These are phyloP conservation scores for Saccharomyces mikatae DNA, from an alignment of 805 yeast species.

Conservation along the genomic window DNA sequence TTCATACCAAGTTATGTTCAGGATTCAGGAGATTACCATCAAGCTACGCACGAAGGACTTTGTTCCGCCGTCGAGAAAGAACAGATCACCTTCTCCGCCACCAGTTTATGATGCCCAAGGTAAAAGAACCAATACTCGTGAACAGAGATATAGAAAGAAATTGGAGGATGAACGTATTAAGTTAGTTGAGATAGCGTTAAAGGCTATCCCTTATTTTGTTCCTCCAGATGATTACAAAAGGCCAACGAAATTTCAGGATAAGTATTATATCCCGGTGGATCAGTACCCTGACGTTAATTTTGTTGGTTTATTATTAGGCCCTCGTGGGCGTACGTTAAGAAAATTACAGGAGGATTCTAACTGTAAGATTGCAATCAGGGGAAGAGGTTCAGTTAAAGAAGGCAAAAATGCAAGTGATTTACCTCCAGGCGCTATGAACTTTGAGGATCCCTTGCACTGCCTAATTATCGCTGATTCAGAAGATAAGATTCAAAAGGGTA, in stretches of 20 bases:
- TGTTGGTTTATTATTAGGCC: constrained; percentile 85
- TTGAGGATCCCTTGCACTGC: constrained; percentile 84
- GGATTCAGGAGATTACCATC: constrained; percentile 74
- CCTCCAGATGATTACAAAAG: constrained; percentile 74
- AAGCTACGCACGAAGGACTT: constrained; percentile 45
- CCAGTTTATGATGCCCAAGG: constrained; percentile 84
- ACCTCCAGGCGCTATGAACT: constrained; percentile 42
- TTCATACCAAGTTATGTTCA: constrained; percentile 56
- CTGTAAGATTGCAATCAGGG: constrained; percentile 84
- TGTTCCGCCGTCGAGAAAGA: constrained; percentile 38
- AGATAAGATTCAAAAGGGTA: constrained; percentile 68
- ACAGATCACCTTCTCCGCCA: constrained; percentile 80
- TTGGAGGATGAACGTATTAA: constrained; percentile 74
- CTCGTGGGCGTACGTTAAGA: constrained; percentile 86
- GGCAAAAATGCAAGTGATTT: constrained; percentile 55
- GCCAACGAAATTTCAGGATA: constrained; percentile 68
- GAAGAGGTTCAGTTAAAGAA: constrained; percentile 92
- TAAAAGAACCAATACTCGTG: constrained; percentile 78
- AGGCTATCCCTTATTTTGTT: constrained; percentile 61
- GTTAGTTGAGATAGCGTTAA: constrained; percentile 67
- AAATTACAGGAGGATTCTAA: constrained; percentile 78
- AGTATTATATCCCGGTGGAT: constrained; percentile 73
- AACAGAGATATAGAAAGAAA: constrained; percentile 48
- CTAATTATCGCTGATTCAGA: constrained; percentile 75
- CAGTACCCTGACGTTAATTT: constrained; percentile 90